Evolutionary conservation across 805 yeast genomes (phyloP).

Genomic region (Hanseniaspora opuntiae): DNA sequence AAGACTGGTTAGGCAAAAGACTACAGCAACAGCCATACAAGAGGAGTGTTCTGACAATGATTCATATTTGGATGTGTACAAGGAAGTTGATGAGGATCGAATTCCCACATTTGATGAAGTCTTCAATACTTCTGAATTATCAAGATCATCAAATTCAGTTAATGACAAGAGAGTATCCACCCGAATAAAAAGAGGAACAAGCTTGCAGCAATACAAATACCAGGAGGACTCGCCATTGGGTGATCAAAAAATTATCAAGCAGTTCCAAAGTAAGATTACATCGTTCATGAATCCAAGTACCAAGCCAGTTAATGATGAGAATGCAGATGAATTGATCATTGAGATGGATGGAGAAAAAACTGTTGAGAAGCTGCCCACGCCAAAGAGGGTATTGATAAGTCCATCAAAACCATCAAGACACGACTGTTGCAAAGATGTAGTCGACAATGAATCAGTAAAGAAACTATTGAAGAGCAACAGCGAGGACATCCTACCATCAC

Average conservation of each 20-base stretch:
- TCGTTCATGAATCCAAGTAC: conserved; percentile 4
- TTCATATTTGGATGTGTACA: conserved; percentile 1
- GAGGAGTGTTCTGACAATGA: conserved; percentile 3
- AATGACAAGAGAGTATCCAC: background rate
- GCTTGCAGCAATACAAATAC: background rate
- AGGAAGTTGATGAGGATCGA: background rate
- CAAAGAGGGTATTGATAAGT: background rate
- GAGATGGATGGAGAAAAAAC: background rate
- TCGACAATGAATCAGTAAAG: background rate
- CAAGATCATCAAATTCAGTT: background rate
- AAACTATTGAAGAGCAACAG: background rate
- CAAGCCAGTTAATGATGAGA: background rate
- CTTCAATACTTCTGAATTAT: background rate
- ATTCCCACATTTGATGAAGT: background rate
- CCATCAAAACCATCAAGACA: background rate
- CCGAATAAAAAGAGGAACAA: background rate
- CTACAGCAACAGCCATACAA: background rate
- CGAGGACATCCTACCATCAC: background rate
- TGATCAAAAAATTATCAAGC: background rate
- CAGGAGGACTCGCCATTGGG: background rate
- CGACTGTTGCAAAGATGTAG: background rate
- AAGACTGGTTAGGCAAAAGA: background rate
- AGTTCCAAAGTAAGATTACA: conserved; percentile 7
- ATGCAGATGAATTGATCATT: conserved; percentile 10
- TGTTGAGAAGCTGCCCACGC: background rate